Evolutionary conservation across 2,329 filamentous ascomycete species (phyloP).

Genomic region (Bipolaris cookei): DNA sequence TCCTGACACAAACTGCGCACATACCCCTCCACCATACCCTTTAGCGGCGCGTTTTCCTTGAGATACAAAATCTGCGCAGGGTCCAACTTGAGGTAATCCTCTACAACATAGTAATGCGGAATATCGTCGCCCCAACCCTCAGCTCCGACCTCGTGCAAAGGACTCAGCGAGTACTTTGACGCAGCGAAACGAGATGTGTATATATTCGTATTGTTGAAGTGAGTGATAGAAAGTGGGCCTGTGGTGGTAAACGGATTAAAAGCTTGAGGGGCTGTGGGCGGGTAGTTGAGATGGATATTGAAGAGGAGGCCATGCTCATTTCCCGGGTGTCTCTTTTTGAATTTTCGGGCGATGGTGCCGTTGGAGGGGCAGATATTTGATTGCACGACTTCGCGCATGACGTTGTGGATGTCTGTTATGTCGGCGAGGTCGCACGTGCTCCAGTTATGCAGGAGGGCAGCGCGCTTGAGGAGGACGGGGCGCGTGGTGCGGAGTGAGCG

Average conservation of each 20-base stretch:
- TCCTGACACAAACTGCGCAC: slow-evolving; percentile 54
- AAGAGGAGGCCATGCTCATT: slow-evolving; percentile 58
- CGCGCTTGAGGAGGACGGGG: slow-evolving; percentile 58
- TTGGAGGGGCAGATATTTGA: slow-evolving; percentile 68
- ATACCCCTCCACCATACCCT: slow-evolving; percentile 64
- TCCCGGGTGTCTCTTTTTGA: slow-evolving; percentile 62
- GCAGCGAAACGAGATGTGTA: slow-evolving; percentile 51
- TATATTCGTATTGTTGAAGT: slow-evolving; percentile 45
- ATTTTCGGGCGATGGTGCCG: slow-evolving; percentile 64
- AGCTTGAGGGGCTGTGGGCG: slow-evolving; percentile 43
- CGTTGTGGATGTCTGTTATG: slow-evolving; percentile 63
- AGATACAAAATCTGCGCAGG: slow-evolving; percentile 65
- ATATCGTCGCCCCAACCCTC: slow-evolving; percentile 71
- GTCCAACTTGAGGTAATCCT: slow-evolving; percentile 69
- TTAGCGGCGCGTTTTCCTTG: slow-evolving; percentile 61
- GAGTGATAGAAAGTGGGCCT: slow-evolving; percentile 40
- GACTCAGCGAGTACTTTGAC: slow-evolving; percentile 56
- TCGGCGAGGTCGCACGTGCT: slow-evolving; percentile 62
- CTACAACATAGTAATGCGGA: slow-evolving; percentile 67
- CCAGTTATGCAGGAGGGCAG: slow-evolving; percentile 66
- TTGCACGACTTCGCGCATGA: slow-evolving; percentile 63
- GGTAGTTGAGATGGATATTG: slow-evolving; percentile 60
- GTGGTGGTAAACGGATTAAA: slow-evolving; percentile 41
- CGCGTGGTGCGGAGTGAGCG: slow-evolving; percentile 58
- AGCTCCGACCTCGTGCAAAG: slow-evolving; percentile 60